Evolutionary conservation across 2,329 filamentous ascomycete species (phyloP).

Genomic region (Didymella pinodella): DNA sequence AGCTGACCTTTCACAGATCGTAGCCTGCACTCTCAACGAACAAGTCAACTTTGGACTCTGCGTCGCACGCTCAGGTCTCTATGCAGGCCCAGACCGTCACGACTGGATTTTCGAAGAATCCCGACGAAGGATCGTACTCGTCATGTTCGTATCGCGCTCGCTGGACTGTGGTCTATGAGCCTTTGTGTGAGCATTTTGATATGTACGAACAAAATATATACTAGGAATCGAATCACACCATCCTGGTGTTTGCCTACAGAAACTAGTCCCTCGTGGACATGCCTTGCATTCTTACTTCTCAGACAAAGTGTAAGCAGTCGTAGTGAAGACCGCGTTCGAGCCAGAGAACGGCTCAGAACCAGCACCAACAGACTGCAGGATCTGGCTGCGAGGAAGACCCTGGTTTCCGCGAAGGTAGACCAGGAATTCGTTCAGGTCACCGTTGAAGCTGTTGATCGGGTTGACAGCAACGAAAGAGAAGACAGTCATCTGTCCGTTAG

Average conservation of each 20-base stretch:
- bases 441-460: constrained; percentile 62
- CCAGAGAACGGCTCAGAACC: constrained; percentile 67
- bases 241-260: background rate
- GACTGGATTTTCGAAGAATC: background rate
- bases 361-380: constrained; percentile 61
- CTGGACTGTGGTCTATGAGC: too few relatives aligned
- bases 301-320: constrained; percentile 50
- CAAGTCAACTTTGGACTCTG: constrained; percentile 1
- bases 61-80: background rate
- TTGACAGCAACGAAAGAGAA: constrained; percentile 65
- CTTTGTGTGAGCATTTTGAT: background rate
- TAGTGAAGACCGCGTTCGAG: constrained; percentile 56
- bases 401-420: constrained; percentile 62
- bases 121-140: background rate
- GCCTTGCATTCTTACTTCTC: constrained; percentile 23
- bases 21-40: background rate
- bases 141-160: background rate
- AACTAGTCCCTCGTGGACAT: background rate
- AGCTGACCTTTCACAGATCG: background rate
- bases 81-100: background rate
- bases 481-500: constrained; percentile 67
- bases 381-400: constrained; percentile 59
- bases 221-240: constrained; percentile 3
- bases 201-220: constrained; percentile 3
- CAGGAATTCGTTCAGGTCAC: constrained; percentile 66